Evolutionary conservation across 768 basidiomycete genomes (phyloP), one percentile per base, ranked within the genome.

Genomic region (Russula olivacea): DNA sequence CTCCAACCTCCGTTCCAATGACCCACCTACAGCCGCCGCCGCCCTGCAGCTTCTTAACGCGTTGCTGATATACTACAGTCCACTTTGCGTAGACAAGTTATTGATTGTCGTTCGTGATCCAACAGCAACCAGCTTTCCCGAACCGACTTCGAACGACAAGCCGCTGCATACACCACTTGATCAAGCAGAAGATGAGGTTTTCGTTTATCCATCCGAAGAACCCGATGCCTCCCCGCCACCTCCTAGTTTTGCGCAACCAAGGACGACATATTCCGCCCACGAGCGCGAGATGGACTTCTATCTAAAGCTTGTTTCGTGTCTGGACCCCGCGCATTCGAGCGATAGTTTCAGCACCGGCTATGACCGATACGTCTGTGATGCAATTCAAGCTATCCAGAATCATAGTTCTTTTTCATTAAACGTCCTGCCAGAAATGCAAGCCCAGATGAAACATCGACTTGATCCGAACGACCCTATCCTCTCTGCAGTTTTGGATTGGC

Each of bases 221-320:
- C 15, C 32, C 10, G 59, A 68, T 19, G 47, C 55, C 45, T 23
- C 61, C 25, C 57, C 63, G 47, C 65, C 54, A 52, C 65, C 48
- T 45, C 52, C 63, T 55, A 15, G 62, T 48, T 86, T 85, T 66
- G 68, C 74, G 23, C 86, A 86, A 69, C 89, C 91, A 2, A 82
- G 81, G 61, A 88, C 84, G 38, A 92, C 88, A 21, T 85, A 81
- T 71, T 82, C 81, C n/a, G 88, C 89, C 1, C 90, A 91, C 70
- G 88, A 91, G 69, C 86, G 88, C 25, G 91, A 93, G 75, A 88
- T 90, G 81, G 83, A 81, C 5, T 79, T 94, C 25, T 93, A 94
- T 68, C 79, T 89, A 55, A 77, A 85, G 25, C 80, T 91, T 2
- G 84, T 94, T 19, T 89, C 88, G n/a, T 83, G 87, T 17, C 80